Evolutionary conservation across 169 alveolate species (phyloP), one percentile per base, ranked within the genome.

Genomic region (Cyclospora cayetanensis): DNA sequence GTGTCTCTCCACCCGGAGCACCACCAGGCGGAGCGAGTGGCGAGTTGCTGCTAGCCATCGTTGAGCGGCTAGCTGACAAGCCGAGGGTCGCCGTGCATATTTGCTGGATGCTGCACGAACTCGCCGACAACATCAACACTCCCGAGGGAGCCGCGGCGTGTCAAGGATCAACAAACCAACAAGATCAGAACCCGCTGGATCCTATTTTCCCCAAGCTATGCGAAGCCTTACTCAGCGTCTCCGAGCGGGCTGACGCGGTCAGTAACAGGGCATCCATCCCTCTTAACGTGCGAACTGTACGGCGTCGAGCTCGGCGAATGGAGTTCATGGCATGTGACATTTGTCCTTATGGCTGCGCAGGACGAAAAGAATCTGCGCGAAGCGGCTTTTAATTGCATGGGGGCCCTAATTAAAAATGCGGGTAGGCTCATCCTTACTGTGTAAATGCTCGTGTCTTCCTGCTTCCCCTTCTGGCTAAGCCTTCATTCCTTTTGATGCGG

Each of bases 21-120:
- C 25, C 60, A 9, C 52, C 91, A 15, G 1, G 41, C 80, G 63
- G 25, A 60, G 39, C 41, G 42, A 55, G 91, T 31, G 91, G 80
- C 12, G 91, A 55, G 42, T 91, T 84, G 34, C 91, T 91, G 12
- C 91, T 87, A 15, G 91, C 91, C 27, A 91, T 91, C 5, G 94
- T 92, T 31, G 74, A 60, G 43, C 70, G 91, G 18, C 91, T 92
- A 12, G 70, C 77, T 31, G 94, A 92, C 65, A 74, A 77, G 77
- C 94, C 94, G 42, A 91, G 94, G 55, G 94, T 92, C 1, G 94
- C 94, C 41, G 93, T 55, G 34, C 84, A 92, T 83, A 77, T 87
- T 41, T 92, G 94, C 87, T 92, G 92, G 93, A 46, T 87, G 76
- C 89, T 92, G 22, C 82, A 92, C 60, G 91, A 74, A 39, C 79